These are phyloP conservation scores for Apiotrichum siamense DNA, from an alignment of 1,284 basidiomycete genomes.

Conservation along the genomic window DNA sequence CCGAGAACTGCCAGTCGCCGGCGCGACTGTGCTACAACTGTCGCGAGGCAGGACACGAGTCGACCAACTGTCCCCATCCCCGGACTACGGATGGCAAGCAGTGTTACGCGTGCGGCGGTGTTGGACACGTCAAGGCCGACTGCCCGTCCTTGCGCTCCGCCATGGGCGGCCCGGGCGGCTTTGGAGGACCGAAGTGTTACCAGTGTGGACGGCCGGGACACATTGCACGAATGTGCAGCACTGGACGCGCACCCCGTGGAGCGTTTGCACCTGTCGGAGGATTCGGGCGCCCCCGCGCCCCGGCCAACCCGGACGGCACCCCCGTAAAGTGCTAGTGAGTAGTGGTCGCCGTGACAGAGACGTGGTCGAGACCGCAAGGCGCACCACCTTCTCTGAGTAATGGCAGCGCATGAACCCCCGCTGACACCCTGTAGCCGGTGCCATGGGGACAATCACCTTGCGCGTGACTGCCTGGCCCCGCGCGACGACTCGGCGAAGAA, in stretches of 20 bases:
- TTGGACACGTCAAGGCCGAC: constrained; percentile 61
- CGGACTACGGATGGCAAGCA: constrained; percentile 69
- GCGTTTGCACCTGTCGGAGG: constrained; percentile 16
- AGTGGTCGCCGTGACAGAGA: too few relatives aligned
- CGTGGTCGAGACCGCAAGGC: too few relatives aligned
- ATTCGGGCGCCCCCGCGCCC: constrained; percentile 10
- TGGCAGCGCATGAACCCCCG: neutral
- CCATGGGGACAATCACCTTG: constrained; percentile 46
- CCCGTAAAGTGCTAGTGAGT: constrained; percentile 48
- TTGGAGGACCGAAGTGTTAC: constrained; percentile 60
- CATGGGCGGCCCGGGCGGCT: constrained; percentile 47
- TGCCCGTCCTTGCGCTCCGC: constrained; percentile 67
- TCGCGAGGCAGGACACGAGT: constrained; percentile 82
- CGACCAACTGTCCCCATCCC: constrained; percentile 75
- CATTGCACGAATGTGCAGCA: constrained; percentile 37
- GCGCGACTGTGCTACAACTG: constrained; percentile 88
- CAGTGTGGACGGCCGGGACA: constrained; percentile 41
- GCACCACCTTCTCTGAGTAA: too few relatives aligned
- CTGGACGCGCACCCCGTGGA: constrained; percentile 2
- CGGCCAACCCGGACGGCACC: constrained; percentile 36
- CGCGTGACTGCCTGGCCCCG: constrained; percentile 46
- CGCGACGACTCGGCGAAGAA: constrained; percentile 41
- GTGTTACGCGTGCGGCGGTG: constrained; percentile 70
- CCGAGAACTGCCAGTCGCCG: constrained; percentile 78
- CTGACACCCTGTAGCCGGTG: constrained; percentile 39